A percentile compares a stretch with the other conserved stretches of the same genome.
Conservation (phyloP, 2,329 filamentous ascomycete genomes). For the Calonectria montana region DNA sequence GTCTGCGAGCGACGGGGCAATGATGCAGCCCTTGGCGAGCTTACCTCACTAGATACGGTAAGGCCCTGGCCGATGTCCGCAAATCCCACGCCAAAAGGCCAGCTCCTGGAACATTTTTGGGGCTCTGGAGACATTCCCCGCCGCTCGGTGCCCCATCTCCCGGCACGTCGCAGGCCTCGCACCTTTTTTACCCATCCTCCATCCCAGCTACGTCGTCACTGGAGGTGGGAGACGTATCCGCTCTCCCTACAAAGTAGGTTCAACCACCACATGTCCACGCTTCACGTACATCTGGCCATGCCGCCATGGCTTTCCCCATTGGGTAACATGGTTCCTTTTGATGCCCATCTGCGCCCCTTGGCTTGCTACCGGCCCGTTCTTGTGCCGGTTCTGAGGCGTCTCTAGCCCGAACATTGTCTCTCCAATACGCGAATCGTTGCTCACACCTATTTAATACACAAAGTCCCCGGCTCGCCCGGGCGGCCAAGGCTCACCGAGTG, state of each 20-base stretch:
- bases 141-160: slow-evolving; percentile 24
- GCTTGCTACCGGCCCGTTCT: not conserved
- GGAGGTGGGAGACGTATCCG: slow-evolving; percentile 8
- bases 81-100: slow-evolving; percentile 23
- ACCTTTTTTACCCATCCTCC: slow-evolving; percentile 7
- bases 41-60: slow-evolving; percentile 33
- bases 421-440: slow-evolving; percentile 12
- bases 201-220: slow-evolving; percentile 8
- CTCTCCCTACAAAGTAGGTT: slow-evolving; percentile 19
- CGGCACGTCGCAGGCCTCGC: slow-evolving; percentile 21
- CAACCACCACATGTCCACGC: slow-evolving; percentile 13
- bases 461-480: slow-evolving; percentile 38
- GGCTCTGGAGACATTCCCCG: slow-evolving; percentile 11
- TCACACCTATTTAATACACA: slow-evolving; percentile 24
- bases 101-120: slow-evolving; percentile 12
- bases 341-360: not conserved
- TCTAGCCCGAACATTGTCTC: not conserved
- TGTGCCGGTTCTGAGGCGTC: not conserved
- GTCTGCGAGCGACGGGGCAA: slow-evolving; percentile 42
- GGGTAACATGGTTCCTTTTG: not conserved
- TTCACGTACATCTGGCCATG: slow-evolving; percentile 6
- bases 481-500: slow-evolving; percentile 40
- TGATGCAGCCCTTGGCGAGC: slow-evolving; percentile 40
- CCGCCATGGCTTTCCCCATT: slow-evolving; percentile 19
- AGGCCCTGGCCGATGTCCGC: slow-evolving; percentile 23